Evolutionary conservation across 2,329 filamentous ascomycete species (phyloP), one percentile per base, ranked within the genome.

Genomic region (Lecanicillium sp.): DNA sequence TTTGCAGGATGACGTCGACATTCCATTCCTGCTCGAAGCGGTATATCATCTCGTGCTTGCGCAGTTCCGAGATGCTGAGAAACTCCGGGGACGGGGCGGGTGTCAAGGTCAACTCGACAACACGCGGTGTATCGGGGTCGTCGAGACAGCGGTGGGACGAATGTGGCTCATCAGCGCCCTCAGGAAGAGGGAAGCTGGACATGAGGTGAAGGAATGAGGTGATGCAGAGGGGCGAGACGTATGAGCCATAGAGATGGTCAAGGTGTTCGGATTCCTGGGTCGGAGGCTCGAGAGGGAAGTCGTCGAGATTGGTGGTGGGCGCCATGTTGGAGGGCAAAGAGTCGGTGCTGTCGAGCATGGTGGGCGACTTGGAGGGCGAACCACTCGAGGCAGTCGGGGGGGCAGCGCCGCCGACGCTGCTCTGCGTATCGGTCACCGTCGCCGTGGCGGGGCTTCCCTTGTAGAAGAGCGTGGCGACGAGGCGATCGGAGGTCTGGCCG

Each of bases 21-120:
- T 90, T 90, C 87, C 88, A 94, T 64, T 91, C 86, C 53, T 82
- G 79, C 75, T 95, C 88, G 60, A 94, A 94, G 15, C 83, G 78
- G 70, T 87, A 89, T 51, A 95, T 82, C 51, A 82, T 79, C 68
- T 91, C 87, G 63, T 94, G 84, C 60, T 86, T 86, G 54, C 87
- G 79, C 57, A 94, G 70, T 55, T 90, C 86, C 3, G 75, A 70
- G 15, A 91, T 60, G 59, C 81, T 71, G 58, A 87, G 66, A 66
- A 86, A 87, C 57, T 80, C 75, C 2, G 74, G 69, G 9, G 76
- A 72, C 1, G 80, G 81, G 0, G 76, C 74, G 0, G 83, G 79
- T 1, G 78, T 75, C 44, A 87, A 72, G 0, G 76, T 77, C 41
- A 86, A 66, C 65, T 87, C 84, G 45, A 86, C 83, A 14, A 87